Conservation (phyloP, 805 yeast species). For the Danielia reshetovae region DNA sequence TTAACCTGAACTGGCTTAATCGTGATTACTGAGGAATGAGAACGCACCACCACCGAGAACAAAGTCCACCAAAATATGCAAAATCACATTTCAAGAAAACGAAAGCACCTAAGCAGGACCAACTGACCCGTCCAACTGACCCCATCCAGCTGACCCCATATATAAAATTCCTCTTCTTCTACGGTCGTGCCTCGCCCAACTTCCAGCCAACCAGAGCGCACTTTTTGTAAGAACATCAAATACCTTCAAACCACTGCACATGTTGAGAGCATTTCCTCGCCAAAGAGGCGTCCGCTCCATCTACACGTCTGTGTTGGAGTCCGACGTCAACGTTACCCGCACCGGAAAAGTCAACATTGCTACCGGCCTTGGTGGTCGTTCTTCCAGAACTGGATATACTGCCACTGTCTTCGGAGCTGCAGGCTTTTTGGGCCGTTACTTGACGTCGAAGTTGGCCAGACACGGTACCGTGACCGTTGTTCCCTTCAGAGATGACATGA, state of each 20-base stretch:
- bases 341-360: conserved; percentile 70
- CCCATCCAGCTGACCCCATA: too few relatives aligned
- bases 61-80: too few relatives aligned
- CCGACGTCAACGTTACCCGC: conserved; percentile 69
- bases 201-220: conserved; percentile 18
- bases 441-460: conserved; percentile 69
- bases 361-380: conserved; percentile 77
- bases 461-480: conserved; percentile 76
- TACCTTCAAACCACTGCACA: conserved; percentile 4
- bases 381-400: conserved; percentile 83
- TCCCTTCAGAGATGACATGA: conserved; percentile 80
- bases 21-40: too few relatives aligned
- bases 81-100: too few relatives aligned
- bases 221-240: conserved; percentile 11
- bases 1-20: too few relatives aligned
- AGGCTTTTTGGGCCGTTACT: conserved; percentile 73
- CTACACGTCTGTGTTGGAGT: conserved; percentile 40
- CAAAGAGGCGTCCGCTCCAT: conserved; percentile 25
- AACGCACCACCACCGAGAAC: too few relatives aligned
- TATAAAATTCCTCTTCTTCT: background rate
- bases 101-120: too few relatives aligned
- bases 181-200: conserved; percentile 6
- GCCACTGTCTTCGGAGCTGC: conserved; percentile 85
- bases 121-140: too few relatives aligned
- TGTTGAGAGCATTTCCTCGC: conserved; percentile 26